Evolutionary conservation across 2,329 filamentous ascomycete genomes (phyloP).

Genomic region (Alternaria brassicae): DNA sequence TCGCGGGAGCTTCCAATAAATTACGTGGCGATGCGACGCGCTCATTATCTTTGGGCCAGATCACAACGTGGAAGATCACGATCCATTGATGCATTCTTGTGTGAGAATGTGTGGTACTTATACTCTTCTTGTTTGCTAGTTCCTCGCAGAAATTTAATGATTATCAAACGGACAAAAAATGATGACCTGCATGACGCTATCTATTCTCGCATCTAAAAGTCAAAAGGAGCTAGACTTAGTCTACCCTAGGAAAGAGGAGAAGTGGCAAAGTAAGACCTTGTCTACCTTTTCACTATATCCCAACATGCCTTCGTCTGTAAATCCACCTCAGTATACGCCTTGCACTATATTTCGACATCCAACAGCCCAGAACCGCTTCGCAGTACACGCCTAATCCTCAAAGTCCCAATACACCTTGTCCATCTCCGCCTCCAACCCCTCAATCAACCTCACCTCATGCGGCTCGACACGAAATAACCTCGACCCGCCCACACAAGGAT

Average conservation of each 20-base stretch:
- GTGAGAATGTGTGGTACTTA: neutral
- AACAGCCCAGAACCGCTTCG: neutral
- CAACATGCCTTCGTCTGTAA: neutral
- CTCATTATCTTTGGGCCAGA: neutral
- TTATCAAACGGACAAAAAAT: neutral
- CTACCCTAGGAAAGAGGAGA: neutral
- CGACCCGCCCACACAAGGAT: conserved; percentile 8
- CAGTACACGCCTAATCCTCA: conserved; percentile 4
- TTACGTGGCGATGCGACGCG: neutral
- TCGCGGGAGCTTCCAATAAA: neutral
- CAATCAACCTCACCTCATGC: conserved; percentile 7
- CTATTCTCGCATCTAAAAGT: neutral
- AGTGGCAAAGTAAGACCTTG: neutral
- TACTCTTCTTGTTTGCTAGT: neutral
- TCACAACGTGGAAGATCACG: neutral
- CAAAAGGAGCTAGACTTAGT: neutral
- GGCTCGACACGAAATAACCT: neutral
- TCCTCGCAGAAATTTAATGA: neutral
- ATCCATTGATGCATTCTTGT: neutral
- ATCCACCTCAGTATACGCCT: neutral
- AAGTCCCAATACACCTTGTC: conserved; percentile 19
- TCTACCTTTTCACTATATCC: neutral
- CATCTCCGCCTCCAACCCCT: conserved; percentile 9
- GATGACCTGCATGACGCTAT: neutral
- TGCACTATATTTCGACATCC: neutral